These are phyloP conservation scores for Globisporangium alternatum DNA, from an alignment of 352 stramenopile genomes.

Conservation along the genomic window DNA sequence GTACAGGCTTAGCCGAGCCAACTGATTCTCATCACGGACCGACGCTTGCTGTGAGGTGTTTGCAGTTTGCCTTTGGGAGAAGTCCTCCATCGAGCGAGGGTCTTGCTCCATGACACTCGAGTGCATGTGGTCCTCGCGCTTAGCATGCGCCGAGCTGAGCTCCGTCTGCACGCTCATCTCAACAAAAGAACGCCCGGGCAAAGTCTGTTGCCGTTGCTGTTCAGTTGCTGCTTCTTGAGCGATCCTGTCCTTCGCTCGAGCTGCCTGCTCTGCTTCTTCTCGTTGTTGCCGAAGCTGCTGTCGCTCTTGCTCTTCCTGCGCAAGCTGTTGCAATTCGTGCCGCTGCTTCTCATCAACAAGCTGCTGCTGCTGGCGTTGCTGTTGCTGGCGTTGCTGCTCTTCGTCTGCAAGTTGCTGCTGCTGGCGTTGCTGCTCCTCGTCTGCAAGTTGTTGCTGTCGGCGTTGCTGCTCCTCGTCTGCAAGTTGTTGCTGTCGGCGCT, in stretches of 20 bases:
- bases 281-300: constrained; percentile 1
- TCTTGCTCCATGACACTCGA: not conserved
- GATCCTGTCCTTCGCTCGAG: not conserved
- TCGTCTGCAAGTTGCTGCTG: constrained; percentile 3
- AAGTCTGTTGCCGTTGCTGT: not conserved
- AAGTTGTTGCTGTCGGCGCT: constrained; percentile 14
- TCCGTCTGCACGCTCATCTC: constrained; percentile 18
- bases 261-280: not conserved
- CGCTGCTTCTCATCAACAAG: constrained; percentile 15
- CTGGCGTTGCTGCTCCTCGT: constrained; percentile 15
- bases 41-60: constrained; percentile 1
- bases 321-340: not conserved
- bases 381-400: constrained; percentile 11
- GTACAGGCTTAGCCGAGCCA: constrained; percentile 36
- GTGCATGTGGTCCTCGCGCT: not conserved
- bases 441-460: not conserved
- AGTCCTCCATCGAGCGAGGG: not conserved
- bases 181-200: not conserved
- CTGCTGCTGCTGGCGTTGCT: not conserved
- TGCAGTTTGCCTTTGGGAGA: not conserved
- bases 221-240: not conserved
- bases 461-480: not conserved
- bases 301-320: constrained; percentile 18
- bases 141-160: not conserved
- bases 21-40: constrained; percentile 13